Evolutionary conservation across 2,329 filamentous ascomycete genomes (phyloP), one percentile per base, ranked within the genome.

Genomic region (Aureobasidium sp.): DNA sequence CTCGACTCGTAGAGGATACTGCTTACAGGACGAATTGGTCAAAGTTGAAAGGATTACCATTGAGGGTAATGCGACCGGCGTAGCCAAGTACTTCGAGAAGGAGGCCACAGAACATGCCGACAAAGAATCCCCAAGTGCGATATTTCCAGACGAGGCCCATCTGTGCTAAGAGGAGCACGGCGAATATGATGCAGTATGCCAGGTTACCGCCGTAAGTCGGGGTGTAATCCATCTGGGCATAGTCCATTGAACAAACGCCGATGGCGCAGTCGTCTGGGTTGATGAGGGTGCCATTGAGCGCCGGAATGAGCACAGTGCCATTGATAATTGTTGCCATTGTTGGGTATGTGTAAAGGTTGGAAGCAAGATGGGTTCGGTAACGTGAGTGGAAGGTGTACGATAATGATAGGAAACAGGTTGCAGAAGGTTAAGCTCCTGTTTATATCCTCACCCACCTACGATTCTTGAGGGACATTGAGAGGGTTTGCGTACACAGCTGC

Each of bases 21-120:
- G 66, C 74, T 67, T 78, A 81, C 64, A 80, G 69, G 53, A 83
- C 71, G 66, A 84, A 84, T 0, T 74, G 76, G 19, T 72, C 64
- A 3, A 70, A 64, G 38, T 73, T 69, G 71, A 79, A 84, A 0
- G 81, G 79, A 64, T 84, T 80, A 54, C 74, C 65, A 69, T 80
- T 71, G 69, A 84, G 74, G 64, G 81, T 69, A 33, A 85, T 67
- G 23, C 82, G 76, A 2, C 80, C 82, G 13, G 75, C 72, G 66
- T 86, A 86, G 9, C 84, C 84, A 1, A 82, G 68, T 29, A 77
- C 69, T 66, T 84, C 81, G 46, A 80, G 75, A 3, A 78, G 62
- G 8, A 79, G 74, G 9, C 80, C 81, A 3, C 77, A 63, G 9
- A 70, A 66, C 61, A 83, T 73, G 0, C 77, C 80, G 31, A 78